A percentile compares a stretch with the other conserved stretches of the same genome.
phyloP scores from a whole-genome alignment of 106 monocot genomes.

The Allium cepa region DNA sequence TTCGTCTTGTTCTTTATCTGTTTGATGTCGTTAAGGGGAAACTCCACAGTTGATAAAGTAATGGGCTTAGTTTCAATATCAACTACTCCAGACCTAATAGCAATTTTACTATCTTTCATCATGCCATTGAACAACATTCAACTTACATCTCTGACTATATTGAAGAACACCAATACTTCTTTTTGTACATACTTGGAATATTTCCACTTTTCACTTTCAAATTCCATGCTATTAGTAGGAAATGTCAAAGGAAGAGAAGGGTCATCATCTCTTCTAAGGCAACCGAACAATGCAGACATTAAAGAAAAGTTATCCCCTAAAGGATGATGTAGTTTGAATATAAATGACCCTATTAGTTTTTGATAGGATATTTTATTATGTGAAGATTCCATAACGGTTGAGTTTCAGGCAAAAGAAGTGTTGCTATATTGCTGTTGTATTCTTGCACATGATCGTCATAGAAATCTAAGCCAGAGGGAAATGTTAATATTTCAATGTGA shows the following conservation, averaged over 20 bases:
- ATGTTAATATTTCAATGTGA: too few species aligned
- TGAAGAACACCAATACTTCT: conserved; percentile 12
- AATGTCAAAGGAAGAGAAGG: conserved; percentile 63
- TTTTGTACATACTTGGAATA: neutral
- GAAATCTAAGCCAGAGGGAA: too few species aligned
- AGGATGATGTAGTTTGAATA: conserved; percentile 73
- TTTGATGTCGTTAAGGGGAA: too few species aligned
- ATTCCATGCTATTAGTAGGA: conserved; percentile 10
- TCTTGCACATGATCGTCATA: conserved; percentile 46
- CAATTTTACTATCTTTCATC: too few species aligned
- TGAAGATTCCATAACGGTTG: conserved; percentile 59
- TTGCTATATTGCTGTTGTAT: conserved; percentile 30
- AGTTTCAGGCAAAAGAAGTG: conserved; percentile 16
- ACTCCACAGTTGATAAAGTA: too few species aligned
- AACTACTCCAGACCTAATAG: too few species aligned
- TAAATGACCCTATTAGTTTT: conserved; percentile 20
- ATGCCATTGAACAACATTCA: too few species aligned
- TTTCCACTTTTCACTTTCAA: neutral
- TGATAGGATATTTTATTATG: conserved; percentile 59
- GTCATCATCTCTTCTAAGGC: conserved; percentile 42
- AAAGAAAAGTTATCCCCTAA: conserved; percentile 73
- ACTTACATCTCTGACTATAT: conserved; percentile 22
- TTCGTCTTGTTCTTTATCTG: too few species aligned
- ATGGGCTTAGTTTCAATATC: too few species aligned
- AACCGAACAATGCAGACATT: conserved; percentile 59